Base-by-base conservation (phyloP, 768 basidiomycete species). In the Clitopilus hobsonii region DNA sequence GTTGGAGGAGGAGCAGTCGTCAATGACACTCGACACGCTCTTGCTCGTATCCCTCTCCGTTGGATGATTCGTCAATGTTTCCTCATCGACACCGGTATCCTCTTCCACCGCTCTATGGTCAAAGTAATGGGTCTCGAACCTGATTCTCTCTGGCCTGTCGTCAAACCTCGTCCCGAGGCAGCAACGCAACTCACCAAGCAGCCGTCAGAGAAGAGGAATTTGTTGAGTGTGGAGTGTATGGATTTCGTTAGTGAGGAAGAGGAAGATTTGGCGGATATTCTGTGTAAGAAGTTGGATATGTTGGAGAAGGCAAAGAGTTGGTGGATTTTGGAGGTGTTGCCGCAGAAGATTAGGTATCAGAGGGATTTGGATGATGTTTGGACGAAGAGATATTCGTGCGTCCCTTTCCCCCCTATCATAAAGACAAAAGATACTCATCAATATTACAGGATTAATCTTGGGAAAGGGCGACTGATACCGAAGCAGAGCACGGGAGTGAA, bases 11-110 rank as follows among this genome's bases (percentile, higher is more conserved):
- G 86, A n/a, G 67, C 72, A 8, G 80, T 81, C 2, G 41, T 62
- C 2, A 78, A 89, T 58, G 67, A 66, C 4, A 70, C 71, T 0
- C 51, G 61, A 6, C 68, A 74, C 54, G 73, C 72, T 7, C 75
- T 92, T 5, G 70, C 81, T 1, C 77, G 88, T 61, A 82, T 89
- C 59, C 70, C 82, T 14, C 71, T 93, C 25, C 80, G 81, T 25
- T 93, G 90, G 90, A 91, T 93, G 89, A 74, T 91, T 28, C 82
- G 83, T 52, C 80, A 92, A 60, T 73, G 83, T 55, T 73, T 83
- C 20, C 61, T 66, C 10, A 74, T 86, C 14, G 66, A 74, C n/a
- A 83, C 86, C 60, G 84, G 81, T 5, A 76, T 91, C 29, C 60
- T 70, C 26, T 89, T 89, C 61, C 80, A 85, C 54, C 54, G 62